A percentile compares a stretch with the other conserved stretches of the same genome.
phyloP scores from a whole-genome alignment of 139 green algal species.

The Dunaliella sp. region DNA sequence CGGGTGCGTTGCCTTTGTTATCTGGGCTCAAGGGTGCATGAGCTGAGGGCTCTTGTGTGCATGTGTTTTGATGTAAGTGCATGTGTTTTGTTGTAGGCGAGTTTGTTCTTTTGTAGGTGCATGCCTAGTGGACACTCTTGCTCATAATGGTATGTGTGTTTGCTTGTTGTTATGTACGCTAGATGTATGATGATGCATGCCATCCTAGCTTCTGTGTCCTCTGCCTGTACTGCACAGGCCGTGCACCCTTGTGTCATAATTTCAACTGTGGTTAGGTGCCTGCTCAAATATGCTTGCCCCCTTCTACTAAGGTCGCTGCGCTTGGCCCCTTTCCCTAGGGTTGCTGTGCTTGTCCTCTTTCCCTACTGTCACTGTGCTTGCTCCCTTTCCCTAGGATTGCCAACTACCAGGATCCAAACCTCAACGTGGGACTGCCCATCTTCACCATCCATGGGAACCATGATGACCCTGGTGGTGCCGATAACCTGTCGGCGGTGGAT shows the following conservation, averaged over 20 bases:
- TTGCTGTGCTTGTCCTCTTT: constrained; percentile 1
- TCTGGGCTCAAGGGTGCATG: neutral
- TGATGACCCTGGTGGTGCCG: constrained; percentile 87
- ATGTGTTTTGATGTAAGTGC: too few relatives aligned
- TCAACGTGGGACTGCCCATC: constrained; percentile 91
- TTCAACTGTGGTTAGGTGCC: too few relatives aligned
- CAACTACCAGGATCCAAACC: constrained; percentile 91
- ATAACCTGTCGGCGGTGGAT: constrained; percentile 93
- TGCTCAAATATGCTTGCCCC: neutral
- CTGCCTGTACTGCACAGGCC: too few relatives aligned
- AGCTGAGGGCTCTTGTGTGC: neutral
- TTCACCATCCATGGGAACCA: constrained; percentile 99
- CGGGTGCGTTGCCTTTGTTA: constrained; percentile 64
- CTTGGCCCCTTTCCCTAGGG: neutral
- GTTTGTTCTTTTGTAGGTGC: too few relatives aligned
- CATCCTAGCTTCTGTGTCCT: too few relatives aligned
- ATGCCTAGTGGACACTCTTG: too few relatives aligned
- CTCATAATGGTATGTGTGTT: too few relatives aligned
- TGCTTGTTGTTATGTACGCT: too few relatives aligned
- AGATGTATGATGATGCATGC: too few relatives aligned
- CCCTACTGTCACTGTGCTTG: neutral
- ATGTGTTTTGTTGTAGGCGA: too few relatives aligned
- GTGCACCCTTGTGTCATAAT: too few relatives aligned
- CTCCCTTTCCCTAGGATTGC: constrained; percentile 38
- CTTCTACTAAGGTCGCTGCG: neutral